Evolutionary conservation across 1,139 yeast genomes (phyloP).

Genomic region (Barnettozyma hawaiiensis): DNA sequence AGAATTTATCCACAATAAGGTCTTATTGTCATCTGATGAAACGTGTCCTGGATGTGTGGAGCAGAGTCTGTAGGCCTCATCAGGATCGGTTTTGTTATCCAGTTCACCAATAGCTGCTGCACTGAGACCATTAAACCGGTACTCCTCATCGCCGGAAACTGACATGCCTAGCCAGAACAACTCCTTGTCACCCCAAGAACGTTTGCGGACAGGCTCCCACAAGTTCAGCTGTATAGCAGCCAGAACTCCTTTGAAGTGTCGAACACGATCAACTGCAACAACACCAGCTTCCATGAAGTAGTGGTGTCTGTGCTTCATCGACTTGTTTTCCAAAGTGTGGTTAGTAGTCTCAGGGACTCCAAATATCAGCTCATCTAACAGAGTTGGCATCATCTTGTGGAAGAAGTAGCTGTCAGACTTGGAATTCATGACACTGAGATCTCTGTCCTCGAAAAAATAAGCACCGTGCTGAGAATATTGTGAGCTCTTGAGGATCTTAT

Average conservation of each 20-base stretch:
- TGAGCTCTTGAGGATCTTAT: slow-evolving; percentile 32
- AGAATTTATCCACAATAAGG: slow-evolving; percentile 56
- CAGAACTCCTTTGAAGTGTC: slow-evolving; percentile 39
- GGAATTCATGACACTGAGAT: neutral
- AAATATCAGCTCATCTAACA: slow-evolving; percentile 30
- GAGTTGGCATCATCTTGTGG: slow-evolving; percentile 30
- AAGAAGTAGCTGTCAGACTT: slow-evolving; percentile 33
- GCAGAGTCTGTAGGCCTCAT: slow-evolving; percentile 38
- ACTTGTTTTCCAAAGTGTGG: slow-evolving; percentile 32
- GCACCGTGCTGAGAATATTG: slow-evolving; percentile 36
- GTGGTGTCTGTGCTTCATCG: slow-evolving; percentile 42
- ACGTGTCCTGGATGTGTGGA: slow-evolving; percentile 64
- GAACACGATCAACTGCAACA: slow-evolving; percentile 38
- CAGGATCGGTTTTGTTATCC: slow-evolving; percentile 9
- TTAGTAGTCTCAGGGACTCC: slow-evolving; percentile 34
- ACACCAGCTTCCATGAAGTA: slow-evolving; percentile 49
- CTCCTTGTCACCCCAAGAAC: slow-evolving; percentile 51
- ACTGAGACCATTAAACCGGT: slow-evolving; percentile 20
- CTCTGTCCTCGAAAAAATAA: slow-evolving; percentile 41
- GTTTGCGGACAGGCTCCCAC: slow-evolving; percentile 20
- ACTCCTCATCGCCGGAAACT: slow-evolving; percentile 23
- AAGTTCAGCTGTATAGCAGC: slow-evolving; percentile 37
- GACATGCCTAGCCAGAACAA: slow-evolving; percentile 45
- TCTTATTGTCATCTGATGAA: slow-evolving; percentile 35
- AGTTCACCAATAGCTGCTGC: slow-evolving; percentile 23